These are phyloP conservation scores for Polysphondylium violaceum DNA, from an alignment of 78 protist genomes.

Conservation along the genomic window DNA sequence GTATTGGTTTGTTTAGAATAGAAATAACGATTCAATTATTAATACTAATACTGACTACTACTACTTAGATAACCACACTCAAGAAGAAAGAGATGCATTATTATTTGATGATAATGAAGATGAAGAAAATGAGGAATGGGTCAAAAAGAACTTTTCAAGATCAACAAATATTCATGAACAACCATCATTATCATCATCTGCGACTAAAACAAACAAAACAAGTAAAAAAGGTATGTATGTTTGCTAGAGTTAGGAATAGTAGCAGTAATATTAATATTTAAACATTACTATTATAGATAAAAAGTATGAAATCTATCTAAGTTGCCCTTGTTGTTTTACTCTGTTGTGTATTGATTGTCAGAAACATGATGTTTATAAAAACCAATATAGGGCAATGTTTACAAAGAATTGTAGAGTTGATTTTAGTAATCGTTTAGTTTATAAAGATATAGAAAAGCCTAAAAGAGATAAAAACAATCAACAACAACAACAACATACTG, in stretches of 20 bases:
- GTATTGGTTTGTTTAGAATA: no score
- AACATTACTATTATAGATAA: not conserved
- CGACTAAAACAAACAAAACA: no score
- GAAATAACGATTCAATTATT: no score
- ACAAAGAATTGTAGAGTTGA: slow-evolving; percentile 73
- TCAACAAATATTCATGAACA: no score
- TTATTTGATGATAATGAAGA: slow-evolving; percentile 55
- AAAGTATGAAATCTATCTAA: slow-evolving; percentile 66
- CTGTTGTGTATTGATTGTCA: slow-evolving; percentile 83
- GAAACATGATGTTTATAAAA: slow-evolving; percentile 54
- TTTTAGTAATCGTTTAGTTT: not conserved
- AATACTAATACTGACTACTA: no score
- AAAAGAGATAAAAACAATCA: not conserved
- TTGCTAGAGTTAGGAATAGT: not conserved
- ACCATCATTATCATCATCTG: no score
- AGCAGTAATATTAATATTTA: not conserved
- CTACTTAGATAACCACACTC: no score
- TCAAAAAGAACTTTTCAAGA: not conserved
- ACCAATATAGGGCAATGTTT: slow-evolving; percentile 86
- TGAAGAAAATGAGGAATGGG: slow-evolving; percentile 64
- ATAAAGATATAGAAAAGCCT: slow-evolving; percentile 23
- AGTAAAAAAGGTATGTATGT: no score
- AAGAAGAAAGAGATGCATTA: slow-evolving; percentile 40
- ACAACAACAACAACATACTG: not conserved
- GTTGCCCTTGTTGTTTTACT: slow-evolving; percentile 86